phyloP scores from a whole-genome alignment of 78 protist genomes.

The Emiliania huxleyi region DNA sequence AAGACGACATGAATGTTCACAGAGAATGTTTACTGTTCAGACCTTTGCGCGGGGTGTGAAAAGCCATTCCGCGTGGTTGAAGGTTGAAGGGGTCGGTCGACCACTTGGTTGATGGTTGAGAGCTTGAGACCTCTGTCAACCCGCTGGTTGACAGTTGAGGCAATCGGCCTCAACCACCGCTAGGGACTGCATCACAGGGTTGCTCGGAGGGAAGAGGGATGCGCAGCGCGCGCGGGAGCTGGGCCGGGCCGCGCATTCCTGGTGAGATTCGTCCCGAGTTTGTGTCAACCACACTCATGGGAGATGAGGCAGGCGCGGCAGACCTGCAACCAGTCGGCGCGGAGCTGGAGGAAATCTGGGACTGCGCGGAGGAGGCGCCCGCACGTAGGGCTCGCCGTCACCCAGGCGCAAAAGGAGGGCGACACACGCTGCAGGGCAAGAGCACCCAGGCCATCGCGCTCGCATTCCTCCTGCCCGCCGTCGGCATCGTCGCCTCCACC shows the following conservation, averaged over 20 bases:
- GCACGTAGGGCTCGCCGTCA: conserved; percentile 55
- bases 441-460: background rate
- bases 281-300: no score
- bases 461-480: conserved; percentile 22
- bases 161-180: conserved; percentile 77
- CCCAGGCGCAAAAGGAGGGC: background rate
- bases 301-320: no score
- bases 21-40: no score
- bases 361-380: no score
- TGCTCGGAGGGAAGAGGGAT: conserved; percentile 70
- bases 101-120: no score
- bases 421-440: conserved; percentile 12
- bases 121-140: no score
- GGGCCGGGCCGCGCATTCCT: conserved; percentile 68
- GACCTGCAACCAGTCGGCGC: conserved; percentile 69
- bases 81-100: no score
- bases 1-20: no score
- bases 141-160: no score
- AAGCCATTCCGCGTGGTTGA: no score
- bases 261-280: conserved; percentile 31
- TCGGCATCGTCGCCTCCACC: no score
- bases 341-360: conserved; percentile 78
- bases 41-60: no score
- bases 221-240: conserved; percentile 70
- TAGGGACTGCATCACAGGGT: conserved; percentile 64